Base-by-base conservation (phyloP, 306 rosid species). In the Heteromeles arbutifolia region DNA sequence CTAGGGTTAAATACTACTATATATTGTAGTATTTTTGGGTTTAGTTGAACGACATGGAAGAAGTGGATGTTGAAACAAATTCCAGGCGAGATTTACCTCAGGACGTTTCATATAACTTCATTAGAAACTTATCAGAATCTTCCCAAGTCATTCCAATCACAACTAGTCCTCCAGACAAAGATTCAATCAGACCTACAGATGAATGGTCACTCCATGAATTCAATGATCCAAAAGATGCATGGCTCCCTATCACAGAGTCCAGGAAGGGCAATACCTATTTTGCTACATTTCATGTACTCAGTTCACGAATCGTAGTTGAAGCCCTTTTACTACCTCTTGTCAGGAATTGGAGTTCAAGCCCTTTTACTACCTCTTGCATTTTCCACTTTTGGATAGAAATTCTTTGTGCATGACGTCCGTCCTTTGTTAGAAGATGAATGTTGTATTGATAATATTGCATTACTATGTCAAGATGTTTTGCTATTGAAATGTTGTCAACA, bases 181-280 rank as follows among this genome's bases (percentile, higher is more conserved):
- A 58, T 10, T 8, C 64, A 1, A 24, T 22, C 6, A 11, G 29
- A 24, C 64, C 64, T 8, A 58, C 53, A 34, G 45, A 32, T 17
- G 50, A 34, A 34, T 12, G 70, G 52, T 24, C 3, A 21, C 50
- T 17, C 11, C 50, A 9, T 11, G 70, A 86, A 57, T 86, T 86
- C 78, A 83, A 85, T 45, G 52, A 45, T 24, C 86, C 84, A 77
- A 88, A 89, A 1, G 91, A 89, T 78, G 89, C 86, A 69, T 89
- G 93, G 91, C 84, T 89, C 11, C 93, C 93, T 18, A 85, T 89
- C 59, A 89, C 91, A 56, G 89, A 89, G 74, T 89, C 93, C 3
- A 83, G 91, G 58, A 85, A 83, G 72, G 93, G 93, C 2, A 87
- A 85, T 62, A 82, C 84, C 24, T 89, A 65, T 13, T 85, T 84